Conservation (phyloP, 495 filamentous ascomycete species). For the Lichina pygmaea region DNA sequence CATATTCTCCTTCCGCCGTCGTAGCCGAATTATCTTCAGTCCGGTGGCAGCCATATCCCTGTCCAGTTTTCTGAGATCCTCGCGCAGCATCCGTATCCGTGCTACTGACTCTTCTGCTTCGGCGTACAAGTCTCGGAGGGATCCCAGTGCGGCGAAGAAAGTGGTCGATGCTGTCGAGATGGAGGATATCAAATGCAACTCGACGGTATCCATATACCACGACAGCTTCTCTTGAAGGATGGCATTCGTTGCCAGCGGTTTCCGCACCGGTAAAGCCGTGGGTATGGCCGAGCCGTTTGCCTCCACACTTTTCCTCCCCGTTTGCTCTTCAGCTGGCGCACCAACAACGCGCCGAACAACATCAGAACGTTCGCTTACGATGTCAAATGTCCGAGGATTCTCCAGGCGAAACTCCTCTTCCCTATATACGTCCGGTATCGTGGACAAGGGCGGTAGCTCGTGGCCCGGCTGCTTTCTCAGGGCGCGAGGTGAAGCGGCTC, state of each 20-base stretch:
- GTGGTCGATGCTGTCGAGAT: constrained; percentile 87
- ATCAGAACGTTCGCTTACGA: constrained; percentile 88
- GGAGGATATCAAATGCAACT: constrained; percentile 87
- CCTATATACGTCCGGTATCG: constrained; percentile 81
- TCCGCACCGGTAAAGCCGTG: constrained; percentile 30
- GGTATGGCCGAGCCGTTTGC: constrained; percentile 33
- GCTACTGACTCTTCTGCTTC: constrained; percentile 82
- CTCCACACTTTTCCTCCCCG: constrained; percentile 4
- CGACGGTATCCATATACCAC: constrained; percentile 99
- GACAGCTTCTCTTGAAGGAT: constrained; percentile 98
- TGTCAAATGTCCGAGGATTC: constrained; percentile 87
- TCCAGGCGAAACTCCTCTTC: constrained; percentile 88
- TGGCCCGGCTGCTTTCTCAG: constrained; percentile 23
- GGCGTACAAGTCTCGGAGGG: constrained; percentile 64
- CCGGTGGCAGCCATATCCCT: constrained; percentile 69
- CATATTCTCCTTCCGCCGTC: constrained; percentile 60
- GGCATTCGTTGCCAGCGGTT: constrained; percentile 83
- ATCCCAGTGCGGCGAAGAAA: constrained; percentile 88
- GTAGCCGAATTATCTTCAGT: constrained; percentile 60
- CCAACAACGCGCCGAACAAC: constrained; percentile 44
- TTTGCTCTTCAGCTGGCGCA: constrained; percentile 23
- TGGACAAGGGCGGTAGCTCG: constrained; percentile 62
- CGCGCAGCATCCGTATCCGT: constrained; percentile 55
- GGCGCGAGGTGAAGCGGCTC: background rate
- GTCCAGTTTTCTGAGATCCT: constrained; percentile 57